These are phyloP conservation scores for Tylopilus balloui DNA, from an alignment of 768 basidiomycete species.

Conservation along the genomic window DNA sequence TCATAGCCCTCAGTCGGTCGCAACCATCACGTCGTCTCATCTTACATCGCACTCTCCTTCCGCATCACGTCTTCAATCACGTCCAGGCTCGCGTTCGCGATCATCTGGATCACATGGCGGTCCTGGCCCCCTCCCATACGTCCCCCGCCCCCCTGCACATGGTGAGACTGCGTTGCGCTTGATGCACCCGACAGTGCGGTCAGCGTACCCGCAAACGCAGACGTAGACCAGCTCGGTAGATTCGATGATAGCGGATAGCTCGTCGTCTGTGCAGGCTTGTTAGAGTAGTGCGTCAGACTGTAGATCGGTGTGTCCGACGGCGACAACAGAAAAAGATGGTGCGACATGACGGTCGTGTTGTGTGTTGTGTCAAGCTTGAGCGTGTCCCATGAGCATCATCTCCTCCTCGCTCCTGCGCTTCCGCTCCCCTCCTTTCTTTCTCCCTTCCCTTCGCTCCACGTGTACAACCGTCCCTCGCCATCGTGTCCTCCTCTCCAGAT, in stretches of 20 bases:
- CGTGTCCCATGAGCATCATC: neutral
- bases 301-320: conserved; percentile 86
- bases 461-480: conserved; percentile 6
- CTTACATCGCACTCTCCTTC: conserved; percentile 75
- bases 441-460: neutral
- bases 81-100: conserved; percentile 95
- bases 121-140: conserved; percentile 79
- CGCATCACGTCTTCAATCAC: conserved; percentile 90
- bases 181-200: conserved; percentile 85
- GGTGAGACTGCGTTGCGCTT: conserved; percentile 58
- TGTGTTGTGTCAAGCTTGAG: neutral
- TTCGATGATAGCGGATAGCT: conserved; percentile 75
- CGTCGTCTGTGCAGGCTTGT: conserved; percentile 57
- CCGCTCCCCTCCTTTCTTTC: conserved; percentile 1
- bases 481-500: neutral
- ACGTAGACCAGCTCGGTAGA: conserved; percentile 86
- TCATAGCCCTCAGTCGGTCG: conserved; percentile 16
- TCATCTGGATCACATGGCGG: conserved; percentile 97
- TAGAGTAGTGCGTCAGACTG: conserved; percentile 76
- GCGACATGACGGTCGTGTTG: conserved; percentile 54
- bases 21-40: conserved; percentile 14
- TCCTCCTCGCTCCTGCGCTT: conserved; percentile 4
- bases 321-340: conserved; percentile 81
- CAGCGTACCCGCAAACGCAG: conserved; percentile 85
- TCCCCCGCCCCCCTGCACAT: conserved; percentile 57